Conservation (phyloP, 2,329 filamentous ascomycete species). For the Ophiostoma triangulosporum region DNA sequence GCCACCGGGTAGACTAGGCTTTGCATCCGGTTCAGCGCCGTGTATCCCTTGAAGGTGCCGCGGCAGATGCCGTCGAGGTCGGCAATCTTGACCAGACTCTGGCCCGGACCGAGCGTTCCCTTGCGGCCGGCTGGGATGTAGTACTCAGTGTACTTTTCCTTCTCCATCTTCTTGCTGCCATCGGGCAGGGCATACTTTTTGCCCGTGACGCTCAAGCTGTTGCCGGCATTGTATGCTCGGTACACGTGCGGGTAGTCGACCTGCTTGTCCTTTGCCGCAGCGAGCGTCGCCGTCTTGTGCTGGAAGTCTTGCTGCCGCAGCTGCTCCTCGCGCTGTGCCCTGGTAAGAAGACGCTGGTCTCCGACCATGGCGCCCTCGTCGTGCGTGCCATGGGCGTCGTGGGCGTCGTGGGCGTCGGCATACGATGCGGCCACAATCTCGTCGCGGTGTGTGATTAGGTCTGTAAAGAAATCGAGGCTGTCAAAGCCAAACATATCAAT, state of each 20-base stretch:
- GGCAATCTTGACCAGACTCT: slow-evolving; percentile 63
- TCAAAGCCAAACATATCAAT: slow-evolving; percentile 88
- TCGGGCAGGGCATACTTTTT: slow-evolving; percentile 70
- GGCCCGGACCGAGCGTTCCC: slow-evolving; percentile 57
- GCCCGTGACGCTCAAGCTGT: slow-evolving; percentile 67
- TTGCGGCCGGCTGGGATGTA: slow-evolving; percentile 71
- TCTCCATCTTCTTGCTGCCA: slow-evolving; percentile 58
- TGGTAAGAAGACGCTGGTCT: slow-evolving; percentile 50
- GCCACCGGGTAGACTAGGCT: slow-evolving; percentile 91
- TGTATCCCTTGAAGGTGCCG: slow-evolving; percentile 90
- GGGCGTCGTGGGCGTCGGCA: slow-evolving; percentile 18
- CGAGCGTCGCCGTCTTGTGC: slow-evolving; percentile 66
- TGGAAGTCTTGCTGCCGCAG: slow-evolving; percentile 63
- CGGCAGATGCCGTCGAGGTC: slow-evolving; percentile 81
- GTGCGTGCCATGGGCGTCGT: slow-evolving; percentile 1
- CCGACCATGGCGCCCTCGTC: slow-evolving; percentile 19
- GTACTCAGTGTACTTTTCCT: slow-evolving; percentile 78
- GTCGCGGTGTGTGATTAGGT: slow-evolving; percentile 66
- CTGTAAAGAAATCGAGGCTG: slow-evolving; percentile 83
- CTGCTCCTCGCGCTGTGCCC: slow-evolving; percentile 63
- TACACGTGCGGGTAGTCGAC: slow-evolving; percentile 90
- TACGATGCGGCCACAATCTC: slow-evolving; percentile 43
- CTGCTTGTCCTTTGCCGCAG: slow-evolving; percentile 56
- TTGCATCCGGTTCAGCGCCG: slow-evolving; percentile 92
- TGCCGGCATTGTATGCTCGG: slow-evolving; percentile 68